A percentile compares a stretch with the other conserved stretches of the same genome.
Conservation (phyloP, 2,329 filamentous ascomycete genomes). For the Cladosporium austrohemisphaericum region DNA sequence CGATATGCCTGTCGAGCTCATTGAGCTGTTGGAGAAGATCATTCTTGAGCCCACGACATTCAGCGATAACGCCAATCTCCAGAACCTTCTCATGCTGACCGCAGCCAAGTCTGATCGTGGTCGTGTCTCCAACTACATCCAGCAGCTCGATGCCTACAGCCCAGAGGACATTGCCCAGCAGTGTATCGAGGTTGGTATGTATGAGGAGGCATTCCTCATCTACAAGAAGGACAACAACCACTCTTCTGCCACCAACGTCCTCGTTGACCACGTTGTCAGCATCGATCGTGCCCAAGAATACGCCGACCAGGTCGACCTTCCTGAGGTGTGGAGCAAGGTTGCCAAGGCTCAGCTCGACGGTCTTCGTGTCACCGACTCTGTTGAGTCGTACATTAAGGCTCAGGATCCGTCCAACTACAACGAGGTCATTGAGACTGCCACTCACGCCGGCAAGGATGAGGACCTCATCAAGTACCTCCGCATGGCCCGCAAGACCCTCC, state of each 20-base stretch:
- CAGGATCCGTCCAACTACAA: conserved; percentile 87
- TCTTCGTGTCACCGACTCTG: conserved; percentile 83
- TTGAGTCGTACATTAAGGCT: conserved; percentile 96
- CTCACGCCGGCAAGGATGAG: conserved; percentile 93
- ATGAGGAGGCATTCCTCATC: conserved; percentile 96
- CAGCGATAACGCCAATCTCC: conserved; percentile 93
- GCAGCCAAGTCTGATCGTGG: conserved; percentile 95
- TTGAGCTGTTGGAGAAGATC: conserved; percentile 98
- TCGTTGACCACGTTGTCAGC: conserved; percentile 94
- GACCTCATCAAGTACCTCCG: conserved; percentile 93
- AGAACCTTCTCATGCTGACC: conserved; percentile 94
- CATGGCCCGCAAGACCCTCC: conserved; percentile 95
- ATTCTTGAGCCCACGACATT: conserved; percentile 99
- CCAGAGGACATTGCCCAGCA: conserved; percentile 88
- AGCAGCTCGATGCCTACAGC: conserved; percentile 82
- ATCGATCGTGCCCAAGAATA: conserved; percentile 96
- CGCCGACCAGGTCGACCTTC: conserved; percentile 87
- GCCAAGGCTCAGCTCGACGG: conserved; percentile 97
- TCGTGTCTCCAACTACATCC: conserved; percentile 93
- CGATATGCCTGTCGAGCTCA: conserved; percentile 88
- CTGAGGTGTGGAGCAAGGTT: conserved; percentile 97
- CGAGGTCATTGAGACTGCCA: conserved; percentile 95
- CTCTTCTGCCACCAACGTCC: conserved; percentile 78
- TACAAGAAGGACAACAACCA: conserved; percentile 97
- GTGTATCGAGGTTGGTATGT: conserved; percentile 90